These are phyloP conservation scores for Ogataea saltuana DNA, from an alignment of 805 yeast genomes.

Conservation along the genomic window DNA sequence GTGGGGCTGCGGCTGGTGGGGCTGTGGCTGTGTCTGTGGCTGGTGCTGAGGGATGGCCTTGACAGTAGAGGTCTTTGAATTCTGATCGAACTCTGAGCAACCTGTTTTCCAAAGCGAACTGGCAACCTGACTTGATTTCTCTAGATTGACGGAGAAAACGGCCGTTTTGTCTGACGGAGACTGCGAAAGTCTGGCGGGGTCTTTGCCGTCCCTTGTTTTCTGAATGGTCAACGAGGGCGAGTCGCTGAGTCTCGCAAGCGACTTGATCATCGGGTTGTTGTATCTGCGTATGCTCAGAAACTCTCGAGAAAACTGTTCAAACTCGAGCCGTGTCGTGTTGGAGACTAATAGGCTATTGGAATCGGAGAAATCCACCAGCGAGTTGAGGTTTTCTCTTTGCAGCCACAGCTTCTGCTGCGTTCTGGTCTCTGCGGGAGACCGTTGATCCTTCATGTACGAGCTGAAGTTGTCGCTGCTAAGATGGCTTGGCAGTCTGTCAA, in stretches of 20 bases:
- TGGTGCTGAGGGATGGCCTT: slow-evolving; percentile 9
- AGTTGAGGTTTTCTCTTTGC: slow-evolving; percentile 63
- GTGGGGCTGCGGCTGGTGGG: slow-evolving; percentile 9
- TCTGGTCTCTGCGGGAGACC: slow-evolving; percentile 51
- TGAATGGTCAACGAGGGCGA: slow-evolving; percentile 11
- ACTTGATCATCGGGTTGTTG: slow-evolving; percentile 67
- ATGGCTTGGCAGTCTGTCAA: too few species aligned
- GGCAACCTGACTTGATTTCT: slow-evolving; percentile 15
- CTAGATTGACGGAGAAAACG: slow-evolving; percentile 14
- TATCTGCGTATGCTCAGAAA: slow-evolving; percentile 68
- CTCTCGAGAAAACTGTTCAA: slow-evolving; percentile 75
- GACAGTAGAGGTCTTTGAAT: too few species aligned
- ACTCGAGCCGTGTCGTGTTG: slow-evolving; percentile 64
- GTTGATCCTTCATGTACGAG: slow-evolving; percentile 4
- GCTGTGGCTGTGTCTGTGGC: slow-evolving; percentile 11
- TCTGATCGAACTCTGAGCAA: slow-evolving; percentile 16
- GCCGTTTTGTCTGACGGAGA: too few species aligned
- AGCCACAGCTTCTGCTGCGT: slow-evolving; percentile 86
- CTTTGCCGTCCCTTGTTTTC: slow-evolving; percentile 15
- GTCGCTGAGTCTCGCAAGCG: slow-evolving; percentile 51
- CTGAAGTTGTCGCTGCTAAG: slow-evolving; percentile 1
- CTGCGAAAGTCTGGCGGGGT: too few species aligned
- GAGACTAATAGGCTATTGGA: slow-evolving; percentile 29
- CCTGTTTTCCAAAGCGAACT: slow-evolving; percentile 21
- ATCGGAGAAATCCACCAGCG: slow-evolving; percentile 56